Conservation (phyloP, 805 yeast genomes). For the Myxozyma mucilagina region DNA sequence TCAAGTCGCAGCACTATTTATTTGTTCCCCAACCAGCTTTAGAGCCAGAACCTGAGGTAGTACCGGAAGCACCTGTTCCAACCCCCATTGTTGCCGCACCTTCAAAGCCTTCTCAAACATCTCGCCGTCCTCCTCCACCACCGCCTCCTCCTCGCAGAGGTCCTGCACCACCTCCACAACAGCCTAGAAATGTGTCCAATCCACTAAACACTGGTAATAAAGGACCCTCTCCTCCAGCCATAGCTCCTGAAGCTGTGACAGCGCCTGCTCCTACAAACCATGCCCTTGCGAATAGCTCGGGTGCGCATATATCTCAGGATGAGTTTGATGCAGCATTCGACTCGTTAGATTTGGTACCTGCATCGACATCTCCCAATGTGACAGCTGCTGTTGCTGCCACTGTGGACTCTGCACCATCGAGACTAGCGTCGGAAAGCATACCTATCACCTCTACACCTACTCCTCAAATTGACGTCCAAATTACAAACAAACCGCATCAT, state of each 20-base stretch:
- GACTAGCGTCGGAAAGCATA: neutral
- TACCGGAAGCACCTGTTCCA: neutral
- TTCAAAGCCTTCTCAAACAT: neutral
- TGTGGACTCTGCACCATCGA: neutral
- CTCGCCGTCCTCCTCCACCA: conserved; percentile 26
- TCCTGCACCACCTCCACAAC: conserved; percentile 7
- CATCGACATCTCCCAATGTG: neutral
- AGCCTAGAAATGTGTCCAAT: neutral
- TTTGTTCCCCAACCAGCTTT: conserved; percentile 4
- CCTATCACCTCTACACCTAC: neutral
- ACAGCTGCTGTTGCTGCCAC: neutral
- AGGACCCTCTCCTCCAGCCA: neutral
- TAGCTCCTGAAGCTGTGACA: neutral
- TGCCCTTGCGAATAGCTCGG: neutral
- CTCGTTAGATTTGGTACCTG: neutral
- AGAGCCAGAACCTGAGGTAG: neutral
- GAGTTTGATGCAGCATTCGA: conserved; percentile 14
- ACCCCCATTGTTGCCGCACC: neutral
- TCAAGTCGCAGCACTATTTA: conserved; percentile 20
- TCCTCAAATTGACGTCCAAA: neutral
- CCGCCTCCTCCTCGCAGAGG: conserved; percentile 25
- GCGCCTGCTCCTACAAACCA: neutral
- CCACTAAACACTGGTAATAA: neutral
- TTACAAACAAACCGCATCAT: neutral
- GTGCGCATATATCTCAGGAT: neutral